Evolutionary conservation across 2,329 filamentous ascomycete genomes (phyloP), one percentile per base, ranked within the genome.

Genomic region (Penicillium sp.): DNA sequence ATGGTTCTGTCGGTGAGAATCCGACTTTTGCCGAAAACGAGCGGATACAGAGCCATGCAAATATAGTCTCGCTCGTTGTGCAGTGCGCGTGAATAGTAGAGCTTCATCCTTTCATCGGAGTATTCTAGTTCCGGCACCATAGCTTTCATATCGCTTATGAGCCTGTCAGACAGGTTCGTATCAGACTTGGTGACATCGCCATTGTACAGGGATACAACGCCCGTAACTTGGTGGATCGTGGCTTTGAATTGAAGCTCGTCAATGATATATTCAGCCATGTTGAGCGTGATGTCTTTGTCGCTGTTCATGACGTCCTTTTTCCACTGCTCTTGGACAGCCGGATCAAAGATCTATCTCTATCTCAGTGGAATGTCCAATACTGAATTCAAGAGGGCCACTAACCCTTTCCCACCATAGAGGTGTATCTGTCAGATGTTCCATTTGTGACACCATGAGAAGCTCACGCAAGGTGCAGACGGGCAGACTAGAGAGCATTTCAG

Each of bases 11-110:
- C 57, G 7, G 49, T 50, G 4, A 68, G 64, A 41, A 65, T 61
- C 4, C 62, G 64, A n/a, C 43, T 62, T 29, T 55, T 57, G n/a
- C 65, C 65, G 41, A 65, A 68, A 2, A 66, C 62, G 0, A 87
- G 64, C 0, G 83, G 82, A 55, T 77, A 87, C 6, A 87, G 69
- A 0, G 81, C 86, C 1, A 83, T 82, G 55, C 87, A 77, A 4
- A 87, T 75, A 1, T 87, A 68, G 59, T 87, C 78, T 0, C 83
- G 75, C 1, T 87, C 81, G 51, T 75, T 76, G 0, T 67, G 64
- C 16, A 79, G 66, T 2, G 74, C 79, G 2, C 75, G 71, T 0
- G 82, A 82, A 61, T 85, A 80, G 76, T 78, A 87, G 63, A 86
- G 83, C 54, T 78, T 77, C 29, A 71, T 46, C 6, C 78, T 75